Evolutionary conservation across 345 rosid genomes (phyloP).

Genomic region (Cardamine chenopodiifolia): DNA sequence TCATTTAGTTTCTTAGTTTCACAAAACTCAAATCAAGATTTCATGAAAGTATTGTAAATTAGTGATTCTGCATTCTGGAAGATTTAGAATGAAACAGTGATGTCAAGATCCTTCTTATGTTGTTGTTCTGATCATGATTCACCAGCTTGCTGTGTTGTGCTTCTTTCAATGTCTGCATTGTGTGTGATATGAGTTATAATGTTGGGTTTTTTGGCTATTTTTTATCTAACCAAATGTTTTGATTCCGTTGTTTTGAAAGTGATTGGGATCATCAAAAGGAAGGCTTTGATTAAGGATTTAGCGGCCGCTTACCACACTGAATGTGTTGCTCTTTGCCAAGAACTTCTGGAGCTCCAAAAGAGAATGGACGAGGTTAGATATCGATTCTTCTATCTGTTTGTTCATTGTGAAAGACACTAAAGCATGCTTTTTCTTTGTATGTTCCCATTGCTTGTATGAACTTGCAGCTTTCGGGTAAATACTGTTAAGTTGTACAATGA

Average conservation of each 20-base stretch:
- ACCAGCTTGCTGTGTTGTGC: neutral
- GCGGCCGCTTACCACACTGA: slow-evolving; percentile 85
- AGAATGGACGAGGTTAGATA: slow-evolving; percentile 70
- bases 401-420: slow-evolving; percentile 9
- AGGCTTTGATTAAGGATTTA: slow-evolving; percentile 85
- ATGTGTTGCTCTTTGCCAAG: slow-evolving; percentile 78
- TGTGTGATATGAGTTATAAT: too few species aligned
- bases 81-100: neutral
- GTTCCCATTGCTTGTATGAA: slow-evolving; percentile 10
- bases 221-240: slow-evolving; percentile 13
- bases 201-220: neutral
- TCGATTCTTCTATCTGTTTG: neutral
- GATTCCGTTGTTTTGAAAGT: slow-evolving; percentile 41
- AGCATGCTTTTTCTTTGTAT: neutral
- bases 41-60: neutral
- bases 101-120: neutral
- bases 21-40: neutral
- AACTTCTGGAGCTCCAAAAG: slow-evolving; percentile 82
- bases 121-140: slow-evolving; percentile 2
- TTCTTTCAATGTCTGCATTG: neutral
- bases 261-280: slow-evolving; percentile 95
- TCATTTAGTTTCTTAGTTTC: slow-evolving; percentile 12
- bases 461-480: neutral
- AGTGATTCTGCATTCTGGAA: neutral
- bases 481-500: neutral